Conservation (phyloP, 2,329 filamentous ascomycete genomes). For the Pestalotiopsis sp. region DNA sequence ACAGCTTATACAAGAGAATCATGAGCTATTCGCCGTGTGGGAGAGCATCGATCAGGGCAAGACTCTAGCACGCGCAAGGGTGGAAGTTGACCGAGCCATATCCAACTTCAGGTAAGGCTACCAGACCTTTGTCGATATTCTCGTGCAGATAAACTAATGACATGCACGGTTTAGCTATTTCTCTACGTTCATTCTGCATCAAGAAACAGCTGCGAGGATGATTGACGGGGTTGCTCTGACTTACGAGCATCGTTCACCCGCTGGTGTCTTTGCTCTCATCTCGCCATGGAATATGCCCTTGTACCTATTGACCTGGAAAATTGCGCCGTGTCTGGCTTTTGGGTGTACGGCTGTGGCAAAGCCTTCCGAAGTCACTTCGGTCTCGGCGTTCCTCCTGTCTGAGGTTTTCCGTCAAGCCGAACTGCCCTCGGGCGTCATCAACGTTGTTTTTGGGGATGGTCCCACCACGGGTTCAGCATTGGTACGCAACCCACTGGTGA, state of each 20-base stretch:
- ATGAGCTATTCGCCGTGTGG: constrained; percentile 36
- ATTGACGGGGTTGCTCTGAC: constrained; percentile 33
- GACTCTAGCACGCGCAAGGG: constrained; percentile 32
- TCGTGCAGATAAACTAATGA: not conserved
- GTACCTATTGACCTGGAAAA: constrained; percentile 37
- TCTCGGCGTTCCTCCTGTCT: constrained; percentile 32
- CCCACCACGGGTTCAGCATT: constrained; percentile 32
- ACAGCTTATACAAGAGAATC: constrained; percentile 29
- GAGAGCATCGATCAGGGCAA: constrained; percentile 39
- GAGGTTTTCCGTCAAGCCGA: constrained; percentile 26
- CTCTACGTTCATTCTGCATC: constrained; percentile 36
- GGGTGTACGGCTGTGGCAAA: constrained; percentile 37
- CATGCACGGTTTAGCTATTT: constrained; percentile 28
- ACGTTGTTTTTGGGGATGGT: constrained; percentile 35
- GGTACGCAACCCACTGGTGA: constrained; percentile 26
- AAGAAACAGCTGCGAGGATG: constrained; percentile 32
- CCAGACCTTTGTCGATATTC: not conserved
- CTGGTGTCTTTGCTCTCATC: constrained; percentile 35
- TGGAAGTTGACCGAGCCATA: constrained; percentile 35
- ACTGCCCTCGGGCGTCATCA: constrained; percentile 32
- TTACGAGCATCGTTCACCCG: constrained; percentile 36
- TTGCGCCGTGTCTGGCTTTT: constrained; percentile 37
- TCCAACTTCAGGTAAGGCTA: constrained; percentile 32
- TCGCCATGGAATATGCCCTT: constrained; percentile 40
- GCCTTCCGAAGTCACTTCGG: constrained; percentile 36